Base-by-base conservation (phyloP, 1,284 basidiomycete species). In the Pterula multifida region DNA sequence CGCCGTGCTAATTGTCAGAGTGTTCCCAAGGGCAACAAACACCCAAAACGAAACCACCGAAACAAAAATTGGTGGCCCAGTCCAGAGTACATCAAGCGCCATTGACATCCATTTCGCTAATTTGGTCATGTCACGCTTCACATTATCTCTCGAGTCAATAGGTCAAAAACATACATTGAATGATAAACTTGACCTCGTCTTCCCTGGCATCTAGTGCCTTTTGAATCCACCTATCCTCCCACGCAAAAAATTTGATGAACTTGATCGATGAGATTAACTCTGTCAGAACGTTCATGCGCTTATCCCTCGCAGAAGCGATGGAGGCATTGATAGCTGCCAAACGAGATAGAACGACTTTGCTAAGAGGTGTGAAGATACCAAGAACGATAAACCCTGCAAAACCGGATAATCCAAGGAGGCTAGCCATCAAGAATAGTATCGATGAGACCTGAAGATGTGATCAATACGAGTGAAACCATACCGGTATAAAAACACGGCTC, bases 201-300 rank as follows among this genome's bases (percentile, higher is more conserved):
- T 70, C 72, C 50, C 84, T 70, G 3, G 77, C 74, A 24, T 76
- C 74, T 57, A 85, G 63, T 0, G 69, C 71, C 1, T 77, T 70
- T 19, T 73, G 61, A 47, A 87, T 81, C 86, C 85, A 90, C 12
- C 74, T 69, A 28, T 79, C 75, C 58, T 89, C 85, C 86, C 86
- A 89, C 2, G 85, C 85, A 54, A 89, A 89, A 66, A 90, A 87
- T 58, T 92, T 92, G 69, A 92, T 85, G 60, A 91, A 89, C 59
- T 87, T 88, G 55, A 87, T 70, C 67, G 83, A 80, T 26, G 78
- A 70, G 50, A 94, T 85, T 15, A 97, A 70, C 64, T 97, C 93
- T 53, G 85, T 93, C 57, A 96, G 65, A 15, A 90, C 82, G 0
- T 73, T 76, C 79, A 96, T 93, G 1, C 93, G 76, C 60, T 81